A percentile compares a stretch with the other conserved stretches of the same genome.
Conservation (phyloP, 2,329 filamentous ascomycete species). For the Fusarium verticillioides region DNA sequence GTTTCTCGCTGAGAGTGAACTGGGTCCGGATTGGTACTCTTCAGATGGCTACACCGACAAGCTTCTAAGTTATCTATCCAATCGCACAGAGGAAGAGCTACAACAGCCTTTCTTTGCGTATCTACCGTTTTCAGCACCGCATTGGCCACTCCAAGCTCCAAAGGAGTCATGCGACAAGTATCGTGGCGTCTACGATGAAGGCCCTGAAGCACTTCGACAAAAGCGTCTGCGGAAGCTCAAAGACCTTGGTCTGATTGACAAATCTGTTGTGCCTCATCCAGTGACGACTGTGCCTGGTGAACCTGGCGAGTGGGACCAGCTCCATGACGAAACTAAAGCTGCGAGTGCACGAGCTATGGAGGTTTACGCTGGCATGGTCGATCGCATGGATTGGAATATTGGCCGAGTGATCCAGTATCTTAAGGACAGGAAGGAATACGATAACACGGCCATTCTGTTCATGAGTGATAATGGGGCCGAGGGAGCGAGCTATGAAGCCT, state of each 20-base stretch:
- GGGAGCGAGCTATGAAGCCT: neutral
- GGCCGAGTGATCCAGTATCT: neutral
- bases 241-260: neutral
- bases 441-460: neutral
- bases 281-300: neutral
- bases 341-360: neutral
- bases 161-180: neutral
- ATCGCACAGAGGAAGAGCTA: neutral
- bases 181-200: neutral
- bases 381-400: neutral
- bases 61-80: neutral
- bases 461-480: neutral
- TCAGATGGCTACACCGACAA: neutral
- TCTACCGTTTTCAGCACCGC: neutral
- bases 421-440: neutral
- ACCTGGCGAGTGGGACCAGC: neutral
- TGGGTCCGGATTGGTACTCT: neutral
- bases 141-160: neutral
- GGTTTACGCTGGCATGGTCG: neutral
- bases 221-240: neutral
- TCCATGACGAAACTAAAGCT: neutral
- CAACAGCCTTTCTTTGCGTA: constrained; percentile 2
- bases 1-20: neutral
- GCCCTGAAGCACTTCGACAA: neutral
- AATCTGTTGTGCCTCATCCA: neutral